A percentile compares a stretch with the other conserved stretches of the same genome.
These are phyloP conservation scores for Nidula microcarpa DNA, from an alignment of 768 basidiomycete species.

Conservation along the genomic window DNA sequence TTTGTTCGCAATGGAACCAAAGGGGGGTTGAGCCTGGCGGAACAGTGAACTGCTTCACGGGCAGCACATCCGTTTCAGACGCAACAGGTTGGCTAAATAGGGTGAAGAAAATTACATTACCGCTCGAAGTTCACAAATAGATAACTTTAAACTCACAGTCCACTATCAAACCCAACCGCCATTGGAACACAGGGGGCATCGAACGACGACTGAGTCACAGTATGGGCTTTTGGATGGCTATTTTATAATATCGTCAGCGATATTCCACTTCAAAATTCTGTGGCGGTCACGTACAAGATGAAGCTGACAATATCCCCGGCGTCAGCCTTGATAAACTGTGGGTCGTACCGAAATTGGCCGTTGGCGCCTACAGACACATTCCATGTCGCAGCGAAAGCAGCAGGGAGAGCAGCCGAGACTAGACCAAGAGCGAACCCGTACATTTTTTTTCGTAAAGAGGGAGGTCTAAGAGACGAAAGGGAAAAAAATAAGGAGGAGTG, in stretches of 20 bases:
- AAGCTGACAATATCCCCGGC: slow-evolving; percentile 46
- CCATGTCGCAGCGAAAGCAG: slow-evolving; percentile 19
- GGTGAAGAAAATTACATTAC: too few species aligned
- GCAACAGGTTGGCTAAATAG: slow-evolving; percentile 32
- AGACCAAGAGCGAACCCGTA: slow-evolving; percentile 3
- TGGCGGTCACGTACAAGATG: slow-evolving; percentile 38
- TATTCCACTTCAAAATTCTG: too few species aligned
- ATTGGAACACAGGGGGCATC: slow-evolving; percentile 29
- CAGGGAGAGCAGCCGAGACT: slow-evolving; percentile 20
- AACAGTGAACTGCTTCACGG: slow-evolving; percentile 35
- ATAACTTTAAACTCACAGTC: slow-evolving; percentile 26
- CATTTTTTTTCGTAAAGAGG: neutral
- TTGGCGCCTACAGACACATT: slow-evolving; percentile 32
- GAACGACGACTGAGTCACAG: slow-evolving; percentile 45
- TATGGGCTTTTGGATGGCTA: slow-evolving; percentile 47
- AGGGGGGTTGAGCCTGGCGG: slow-evolving; percentile 36
- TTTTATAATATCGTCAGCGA: too few species aligned
- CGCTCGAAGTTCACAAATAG: neutral
- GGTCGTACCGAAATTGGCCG: slow-evolving; percentile 25
- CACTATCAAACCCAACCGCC: slow-evolving; percentile 24
- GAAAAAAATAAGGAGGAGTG: neutral
- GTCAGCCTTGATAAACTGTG: slow-evolving; percentile 33
- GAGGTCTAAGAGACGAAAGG: neutral
- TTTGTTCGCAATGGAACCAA: slow-evolving; percentile 59
- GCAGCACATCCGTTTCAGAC: slow-evolving; percentile 31